These are phyloP conservation scores for Spongospora subterranea DNA, from an alignment of 208 protist genomes.

Conservation along the genomic window DNA sequence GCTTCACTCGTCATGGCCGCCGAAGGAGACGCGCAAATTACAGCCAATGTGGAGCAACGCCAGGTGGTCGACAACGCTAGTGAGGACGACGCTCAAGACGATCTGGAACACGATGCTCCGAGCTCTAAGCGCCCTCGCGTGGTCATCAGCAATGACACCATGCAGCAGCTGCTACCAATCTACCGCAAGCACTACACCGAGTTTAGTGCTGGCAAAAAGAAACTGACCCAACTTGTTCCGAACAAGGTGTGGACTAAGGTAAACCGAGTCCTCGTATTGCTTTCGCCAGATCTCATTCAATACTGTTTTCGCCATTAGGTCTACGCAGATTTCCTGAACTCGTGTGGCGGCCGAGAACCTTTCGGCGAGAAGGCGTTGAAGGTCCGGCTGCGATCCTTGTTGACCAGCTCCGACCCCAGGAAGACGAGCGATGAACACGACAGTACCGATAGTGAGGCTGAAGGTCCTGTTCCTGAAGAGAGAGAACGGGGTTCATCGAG, in stretches of 20 bases:
- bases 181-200: slow-evolving; percentile 29
- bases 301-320: not conserved
- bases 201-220: not conserved
- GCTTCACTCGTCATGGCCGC: too few species aligned
- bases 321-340: not conserved
- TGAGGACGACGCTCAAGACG: not conserved
- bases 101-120: not conserved
- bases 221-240: slow-evolving; percentile 42
- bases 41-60: too few species aligned
- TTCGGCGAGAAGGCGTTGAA: not conserved
- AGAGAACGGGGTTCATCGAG: too few species aligned
- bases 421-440: not conserved
- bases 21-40: too few species aligned
- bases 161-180: not conserved
- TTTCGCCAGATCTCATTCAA: not conserved
- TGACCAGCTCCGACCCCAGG: not conserved
- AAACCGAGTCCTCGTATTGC: not conserved
- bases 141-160: not conserved
- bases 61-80: not conserved
- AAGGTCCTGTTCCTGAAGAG: too few species aligned
- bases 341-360: not conserved
- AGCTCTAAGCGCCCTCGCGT: not conserved
- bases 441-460: not conserved
- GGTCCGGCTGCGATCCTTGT: not conserved
- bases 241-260: slow-evolving; percentile 42